Percentiles rank a stretch among this genome's conserved stretches.
These are phyloP conservation scores for Beverwykella pulmonaria DNA, from an alignment of 495 filamentous ascomycete species.

Conservation along the genomic window DNA sequence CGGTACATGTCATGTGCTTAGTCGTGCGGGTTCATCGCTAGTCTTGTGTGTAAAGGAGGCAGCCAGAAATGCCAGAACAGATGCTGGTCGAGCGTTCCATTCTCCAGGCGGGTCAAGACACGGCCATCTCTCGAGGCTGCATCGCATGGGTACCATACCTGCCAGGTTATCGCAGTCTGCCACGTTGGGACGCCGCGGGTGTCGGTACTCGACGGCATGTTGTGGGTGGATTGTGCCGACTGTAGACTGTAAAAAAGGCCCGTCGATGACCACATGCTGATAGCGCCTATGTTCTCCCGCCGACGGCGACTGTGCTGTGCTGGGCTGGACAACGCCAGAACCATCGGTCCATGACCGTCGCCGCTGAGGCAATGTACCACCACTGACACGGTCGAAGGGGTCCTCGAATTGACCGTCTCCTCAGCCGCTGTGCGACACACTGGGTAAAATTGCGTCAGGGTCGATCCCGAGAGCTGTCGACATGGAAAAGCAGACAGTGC, in stretches of 20 bases:
- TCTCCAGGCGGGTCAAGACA: not conserved
- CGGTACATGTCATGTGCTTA: not conserved
- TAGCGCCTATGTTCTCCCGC: not conserved
- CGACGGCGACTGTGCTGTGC: not conserved
- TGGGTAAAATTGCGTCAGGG: not conserved
- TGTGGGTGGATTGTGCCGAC: not conserved
- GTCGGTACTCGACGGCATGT: not conserved
- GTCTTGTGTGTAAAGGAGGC: too few relatives aligned
- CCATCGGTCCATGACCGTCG: not conserved
- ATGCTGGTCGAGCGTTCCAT: not conserved
- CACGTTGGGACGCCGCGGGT: slow-evolving; percentile 19
- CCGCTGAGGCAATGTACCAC: not conserved
- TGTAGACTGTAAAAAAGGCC: not conserved
- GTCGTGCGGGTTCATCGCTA: not conserved
- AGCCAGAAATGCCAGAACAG: too few relatives aligned
- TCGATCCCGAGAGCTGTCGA: not conserved
- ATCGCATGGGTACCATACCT: not conserved
- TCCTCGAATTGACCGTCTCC: not conserved
- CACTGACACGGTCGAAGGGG: not conserved
- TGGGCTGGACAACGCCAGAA: too few relatives aligned
- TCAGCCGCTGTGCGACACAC: slow-evolving; percentile 5
- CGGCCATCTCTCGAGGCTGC: not conserved
- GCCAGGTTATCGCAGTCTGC: slow-evolving; percentile 30
- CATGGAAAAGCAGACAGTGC: not conserved
- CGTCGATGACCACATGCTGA: not conserved